Conservation (phyloP, 2,329 filamentous ascomycete species). For the Metarhizium humberi region DNA sequence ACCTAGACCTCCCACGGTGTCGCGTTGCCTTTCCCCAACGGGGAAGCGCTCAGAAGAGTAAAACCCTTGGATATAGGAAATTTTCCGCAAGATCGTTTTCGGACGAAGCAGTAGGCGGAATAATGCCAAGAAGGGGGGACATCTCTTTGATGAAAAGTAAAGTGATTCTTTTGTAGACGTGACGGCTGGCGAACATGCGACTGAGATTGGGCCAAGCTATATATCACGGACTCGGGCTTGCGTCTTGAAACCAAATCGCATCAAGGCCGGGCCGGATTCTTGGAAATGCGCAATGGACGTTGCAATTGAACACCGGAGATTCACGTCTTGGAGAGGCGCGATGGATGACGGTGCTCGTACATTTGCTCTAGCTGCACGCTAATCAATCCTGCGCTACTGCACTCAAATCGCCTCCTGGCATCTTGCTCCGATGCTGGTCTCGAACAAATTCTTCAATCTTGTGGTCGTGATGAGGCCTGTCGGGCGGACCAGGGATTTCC, state of each 20-base stretch:
- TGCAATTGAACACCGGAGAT: no score
- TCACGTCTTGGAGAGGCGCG: neutral
- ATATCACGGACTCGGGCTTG: no score
- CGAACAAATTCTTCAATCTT: constrained; percentile 44
- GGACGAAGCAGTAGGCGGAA: constrained; percentile 35
- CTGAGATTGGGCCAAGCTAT: no score
- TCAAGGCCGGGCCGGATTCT: no score
- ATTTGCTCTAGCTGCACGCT: neutral
- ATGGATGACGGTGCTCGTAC: neutral
- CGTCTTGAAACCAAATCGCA: no score
- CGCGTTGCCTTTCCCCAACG: constrained; percentile 47
- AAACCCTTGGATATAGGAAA: constrained; percentile 56
- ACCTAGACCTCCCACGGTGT: constrained; percentile 48
- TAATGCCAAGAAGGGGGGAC: constrained; percentile 54
- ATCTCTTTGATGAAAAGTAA: constrained; percentile 14
- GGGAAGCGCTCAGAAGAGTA: constrained; percentile 49
- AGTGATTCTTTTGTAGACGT: neutral
- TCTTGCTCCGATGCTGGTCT: constrained; percentile 40
- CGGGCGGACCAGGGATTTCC: constrained; percentile 26
- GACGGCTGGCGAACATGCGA: neutral
- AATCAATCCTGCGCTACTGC: constrained; percentile 9
- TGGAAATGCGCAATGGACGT: no score
- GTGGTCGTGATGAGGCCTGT: constrained; percentile 34
- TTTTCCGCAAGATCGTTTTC: constrained; percentile 34
- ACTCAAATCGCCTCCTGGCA: constrained; percentile 13